Base-by-base conservation (phyloP, 345 rosid species). In the Corchorus olitorius region DNA sequence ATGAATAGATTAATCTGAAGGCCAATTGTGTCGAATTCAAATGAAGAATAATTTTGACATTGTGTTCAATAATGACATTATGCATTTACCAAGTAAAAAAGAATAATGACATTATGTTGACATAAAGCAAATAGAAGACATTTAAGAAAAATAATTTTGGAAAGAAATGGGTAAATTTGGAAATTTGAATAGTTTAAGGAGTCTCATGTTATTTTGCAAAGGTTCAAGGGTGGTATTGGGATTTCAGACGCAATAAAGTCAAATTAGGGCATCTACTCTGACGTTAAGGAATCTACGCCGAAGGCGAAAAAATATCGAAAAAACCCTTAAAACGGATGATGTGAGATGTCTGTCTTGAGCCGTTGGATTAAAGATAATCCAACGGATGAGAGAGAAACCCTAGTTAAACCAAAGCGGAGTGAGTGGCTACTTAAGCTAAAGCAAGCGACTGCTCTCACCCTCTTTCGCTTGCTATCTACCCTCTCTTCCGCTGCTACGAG, bases 311-410 rank as follows among this genome's bases (percentile, higher is more conserved):
- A 46, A 22, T 6, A 11, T 33, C 12, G 39, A 22, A 73, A 60
- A 12, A 27, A 27, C 27, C 20, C 58, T 15, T 46, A 6, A 5
- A 62, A 63, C 70, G 62, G 20, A 17, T 22, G 46, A 27, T 27
- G 45, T 14, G 46, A 46, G 60, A 52, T 35, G 19, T 35, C 50
- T 12, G 4, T 9, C 52, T 2, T 14, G 0, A 41, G 7, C 78
- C 78, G 35, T 76, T 56, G 27, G 73, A 66, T 67, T 33, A 66
- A 6, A 9, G 6, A 3, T 2, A 43, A 76, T 76, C 78, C 65
- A 48, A 76, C 73, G 73, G 73, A 5, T 14, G 3, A 58, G 15
- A 66, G 22, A 67, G 39, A 76, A 76, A 76, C 73, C 78, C 78
- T 76, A 76, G 53, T 56, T 66, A 43, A 12, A 19, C 65, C 73